Percentiles rank a stretch among this genome's conserved stretches.
Evolutionary conservation across 2,329 filamentous ascomycete genomes (phyloP).

Genomic region (Pleomassaria siparia): DNA sequence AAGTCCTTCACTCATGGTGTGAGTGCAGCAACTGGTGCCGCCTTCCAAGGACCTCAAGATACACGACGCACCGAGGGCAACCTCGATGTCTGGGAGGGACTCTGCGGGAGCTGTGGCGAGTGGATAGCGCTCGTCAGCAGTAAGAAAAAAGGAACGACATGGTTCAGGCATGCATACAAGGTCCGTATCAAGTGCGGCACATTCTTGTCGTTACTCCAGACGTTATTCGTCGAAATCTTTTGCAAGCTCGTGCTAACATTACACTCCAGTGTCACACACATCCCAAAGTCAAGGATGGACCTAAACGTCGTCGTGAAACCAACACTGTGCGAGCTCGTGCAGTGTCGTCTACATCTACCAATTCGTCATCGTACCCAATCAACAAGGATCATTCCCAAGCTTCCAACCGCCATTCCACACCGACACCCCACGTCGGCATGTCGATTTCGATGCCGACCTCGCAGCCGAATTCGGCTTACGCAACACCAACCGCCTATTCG

Average conservation of each 20-base stretch:
- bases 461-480: conserved; percentile 10
- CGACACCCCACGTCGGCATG: conserved; percentile 26
- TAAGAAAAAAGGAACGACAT: conserved; percentile 91
- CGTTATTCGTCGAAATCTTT: background rate
- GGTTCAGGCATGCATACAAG: conserved; percentile 89
- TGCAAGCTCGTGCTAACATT: conserved; percentile 23
- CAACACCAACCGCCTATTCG: conserved; percentile 11
- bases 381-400: conserved; percentile 28
- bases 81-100: conserved; percentile 77
- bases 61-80: conserved; percentile 77
- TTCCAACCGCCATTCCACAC: conserved; percentile 33
- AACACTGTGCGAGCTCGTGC: conserved; percentile 40
- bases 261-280: conserved; percentile 44
- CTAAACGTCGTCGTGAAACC: conserved; percentile 46
- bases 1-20: conserved; percentile 89
- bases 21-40: conserved; percentile 75
- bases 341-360: conserved; percentile 36
- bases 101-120: conserved; percentile 76
- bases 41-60: conserved; percentile 76
- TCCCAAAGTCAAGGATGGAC: conserved; percentile 47
- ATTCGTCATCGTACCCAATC: conserved; percentile 37
- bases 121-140: conserved; percentile 81
- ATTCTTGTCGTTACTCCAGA: background rate
- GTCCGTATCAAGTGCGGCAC: conserved; percentile 49
- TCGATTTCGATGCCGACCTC: conserved; percentile 23